Evolutionary conservation across 768 basidiomycete genomes (phyloP).

Genomic region (Ramaria sp.): DNA sequence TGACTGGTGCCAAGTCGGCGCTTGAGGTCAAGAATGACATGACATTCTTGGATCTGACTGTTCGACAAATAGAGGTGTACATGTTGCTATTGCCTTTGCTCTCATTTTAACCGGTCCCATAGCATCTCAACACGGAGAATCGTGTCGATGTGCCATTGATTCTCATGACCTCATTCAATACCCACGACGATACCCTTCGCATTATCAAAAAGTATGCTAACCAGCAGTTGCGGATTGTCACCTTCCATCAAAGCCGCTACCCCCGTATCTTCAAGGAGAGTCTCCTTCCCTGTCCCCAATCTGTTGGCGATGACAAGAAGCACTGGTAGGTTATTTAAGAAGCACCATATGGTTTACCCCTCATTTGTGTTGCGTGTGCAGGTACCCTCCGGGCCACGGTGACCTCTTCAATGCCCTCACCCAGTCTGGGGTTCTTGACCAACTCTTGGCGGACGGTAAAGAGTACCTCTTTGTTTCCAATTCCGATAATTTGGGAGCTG

Average conservation of each 20-base stretch:
- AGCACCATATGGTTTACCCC: background rate
- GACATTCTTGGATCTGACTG: conserved; percentile 93
- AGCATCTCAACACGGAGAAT: conserved; percentile 77
- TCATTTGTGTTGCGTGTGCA: background rate
- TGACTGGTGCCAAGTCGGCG: conserved; percentile 83
- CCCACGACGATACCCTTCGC: conserved; percentile 89
- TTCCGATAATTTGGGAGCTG: conserved; percentile 92
- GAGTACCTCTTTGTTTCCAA: conserved; percentile 98
- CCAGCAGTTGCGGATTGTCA: conserved; percentile 87
- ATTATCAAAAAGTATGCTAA: conserved; percentile 96
- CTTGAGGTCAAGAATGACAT: conserved; percentile 96
- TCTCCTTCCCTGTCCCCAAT: conserved; percentile 72
- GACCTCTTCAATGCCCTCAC: conserved; percentile 89
- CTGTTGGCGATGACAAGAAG: conserved; percentile 74
- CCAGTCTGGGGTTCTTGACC: conserved; percentile 86
- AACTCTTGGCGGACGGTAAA: conserved; percentile 83
- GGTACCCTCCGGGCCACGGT: conserved; percentile 92
- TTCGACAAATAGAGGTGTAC: conserved; percentile 77
- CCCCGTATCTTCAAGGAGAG: conserved; percentile 88
- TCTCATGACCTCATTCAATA: conserved; percentile 99
- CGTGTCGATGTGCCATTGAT: conserved; percentile 91
- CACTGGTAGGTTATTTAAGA: conserved; percentile 40
- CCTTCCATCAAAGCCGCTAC: conserved; percentile 90
- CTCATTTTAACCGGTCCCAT: background rate
- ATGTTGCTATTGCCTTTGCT: background rate